phyloP scores from a whole-genome alignment of 495 filamentous ascomycete species.

The Evansstolkia leycettana region DNA sequence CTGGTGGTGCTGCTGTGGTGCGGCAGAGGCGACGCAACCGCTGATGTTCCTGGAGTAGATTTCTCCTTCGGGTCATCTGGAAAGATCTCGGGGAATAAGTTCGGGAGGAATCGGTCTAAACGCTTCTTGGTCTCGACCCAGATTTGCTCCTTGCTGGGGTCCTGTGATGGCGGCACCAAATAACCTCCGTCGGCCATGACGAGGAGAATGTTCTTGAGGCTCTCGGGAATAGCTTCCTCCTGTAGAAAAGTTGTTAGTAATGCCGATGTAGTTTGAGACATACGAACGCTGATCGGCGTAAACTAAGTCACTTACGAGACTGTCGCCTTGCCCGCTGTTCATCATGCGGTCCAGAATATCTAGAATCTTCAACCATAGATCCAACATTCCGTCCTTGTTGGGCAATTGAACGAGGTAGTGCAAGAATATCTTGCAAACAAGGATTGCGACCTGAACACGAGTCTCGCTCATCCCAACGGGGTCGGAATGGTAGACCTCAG shows the following conservation, averaged over 20 bases:
- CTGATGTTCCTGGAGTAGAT: slow-evolving; percentile 10
- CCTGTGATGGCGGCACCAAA: slow-evolving; percentile 51
- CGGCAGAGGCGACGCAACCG: slow-evolving; percentile 8
- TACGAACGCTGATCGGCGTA: neutral
- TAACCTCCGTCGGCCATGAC: slow-evolving; percentile 91
- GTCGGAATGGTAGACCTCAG: slow-evolving; percentile 89
- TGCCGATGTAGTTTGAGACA: neutral
- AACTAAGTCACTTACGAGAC: slow-evolving; percentile 66
- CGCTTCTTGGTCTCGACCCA: slow-evolving; percentile 70
- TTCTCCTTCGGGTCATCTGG: slow-evolving; percentile 21
- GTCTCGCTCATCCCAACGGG: slow-evolving; percentile 92
- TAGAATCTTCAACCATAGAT: slow-evolving; percentile 84
- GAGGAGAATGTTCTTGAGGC: slow-evolving; percentile 88
- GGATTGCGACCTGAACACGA: slow-evolving; percentile 76
- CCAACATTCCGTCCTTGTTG: slow-evolving; percentile 83
- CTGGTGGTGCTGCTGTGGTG: too few relatives aligned
- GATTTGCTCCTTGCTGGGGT: slow-evolving; percentile 33
- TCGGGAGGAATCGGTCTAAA: slow-evolving; percentile 80
- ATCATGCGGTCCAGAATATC: slow-evolving; percentile 93
- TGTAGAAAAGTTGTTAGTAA: slow-evolving; percentile 22
- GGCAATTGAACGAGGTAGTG: slow-evolving; percentile 81
- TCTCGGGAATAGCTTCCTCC: slow-evolving; percentile 94
- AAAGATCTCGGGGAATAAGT: slow-evolving; percentile 46
- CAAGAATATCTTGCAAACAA: slow-evolving; percentile 90
- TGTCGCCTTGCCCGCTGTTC: slow-evolving; percentile 90